A percentile compares a stretch with the other conserved stretches of the same genome.
phyloP scores from a whole-genome alignment of 176 grass and related monocot genomes.

The Oryza brachyantha region DNA sequence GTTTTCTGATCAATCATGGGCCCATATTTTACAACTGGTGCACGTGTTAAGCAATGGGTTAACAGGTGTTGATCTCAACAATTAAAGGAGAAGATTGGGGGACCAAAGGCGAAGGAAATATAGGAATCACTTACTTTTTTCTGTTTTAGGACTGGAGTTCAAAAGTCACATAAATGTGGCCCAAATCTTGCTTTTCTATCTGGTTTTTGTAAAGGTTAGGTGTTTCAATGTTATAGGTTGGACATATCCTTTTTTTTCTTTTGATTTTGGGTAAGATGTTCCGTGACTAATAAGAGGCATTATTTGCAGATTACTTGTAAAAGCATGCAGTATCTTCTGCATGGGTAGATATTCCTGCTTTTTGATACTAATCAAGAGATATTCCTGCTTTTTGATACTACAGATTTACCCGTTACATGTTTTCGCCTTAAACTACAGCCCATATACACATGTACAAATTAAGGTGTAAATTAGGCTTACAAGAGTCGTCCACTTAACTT shows the following conservation, averaged over 20 bases:
- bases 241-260: neutral
- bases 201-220: neutral
- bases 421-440: too few relatives aligned
- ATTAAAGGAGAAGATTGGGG: neutral
- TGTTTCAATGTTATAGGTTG: neutral
- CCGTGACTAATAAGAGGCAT: too few relatives aligned
- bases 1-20: conserved; percentile 9
- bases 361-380: too few relatives aligned
- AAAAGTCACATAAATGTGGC: too few relatives aligned
- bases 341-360: too few relatives aligned
- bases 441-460: too few relatives aligned
- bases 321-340: too few relatives aligned
- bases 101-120: neutral
- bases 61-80: neutral
- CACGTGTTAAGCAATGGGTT: neutral
- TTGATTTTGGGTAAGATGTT: neutral
- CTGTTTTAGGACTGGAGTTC: neutral
- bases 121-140: neutral
- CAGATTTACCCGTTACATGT: too few relatives aligned
- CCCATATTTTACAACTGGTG: neutral
- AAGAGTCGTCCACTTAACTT: too few relatives aligned
- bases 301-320: too few relatives aligned
- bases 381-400: too few relatives aligned
- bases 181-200: neutral
- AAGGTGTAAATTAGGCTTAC: too few relatives aligned